Evolutionary conservation across 345 rosid species (phyloP).

Genomic region (Draba incana): DNA sequence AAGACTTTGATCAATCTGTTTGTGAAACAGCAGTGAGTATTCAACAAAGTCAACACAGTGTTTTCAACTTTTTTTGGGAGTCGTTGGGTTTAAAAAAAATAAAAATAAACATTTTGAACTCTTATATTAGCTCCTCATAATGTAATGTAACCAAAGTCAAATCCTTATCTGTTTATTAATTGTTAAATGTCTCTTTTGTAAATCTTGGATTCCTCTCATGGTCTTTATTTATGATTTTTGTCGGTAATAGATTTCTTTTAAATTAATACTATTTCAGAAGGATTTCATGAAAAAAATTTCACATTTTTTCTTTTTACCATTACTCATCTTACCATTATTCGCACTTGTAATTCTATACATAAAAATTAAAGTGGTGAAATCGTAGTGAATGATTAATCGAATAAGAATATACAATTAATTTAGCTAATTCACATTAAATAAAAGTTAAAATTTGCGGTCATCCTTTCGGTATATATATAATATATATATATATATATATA

Average conservation of each 20-base stretch:
- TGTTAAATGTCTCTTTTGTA: constrained; percentile 24
- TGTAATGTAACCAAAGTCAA: constrained; percentile 35
- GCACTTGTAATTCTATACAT: too few relatives aligned
- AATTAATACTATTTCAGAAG: too few relatives aligned
- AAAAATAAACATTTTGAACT: background rate
- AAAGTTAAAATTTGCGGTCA: too few relatives aligned
- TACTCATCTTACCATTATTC: too few relatives aligned
- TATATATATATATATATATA: too few relatives aligned
- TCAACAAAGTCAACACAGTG: constrained; percentile 29
- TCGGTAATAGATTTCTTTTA: background rate
- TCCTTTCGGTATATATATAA: too few relatives aligned
- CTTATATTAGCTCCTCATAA: constrained; percentile 10
- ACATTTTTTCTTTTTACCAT: too few relatives aligned
- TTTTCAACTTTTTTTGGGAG: constrained; percentile 35
- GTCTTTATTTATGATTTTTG: constrained; percentile 7
- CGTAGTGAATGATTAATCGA: too few relatives aligned
- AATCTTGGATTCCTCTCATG: constrained; percentile 14
- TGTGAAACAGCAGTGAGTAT: constrained; percentile 20
- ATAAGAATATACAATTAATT: too few relatives aligned
- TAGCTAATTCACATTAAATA: too few relatives aligned
- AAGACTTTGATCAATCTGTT: constrained; percentile 19
- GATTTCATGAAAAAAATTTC: too few relatives aligned
- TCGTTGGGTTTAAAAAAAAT: constrained; percentile 15
- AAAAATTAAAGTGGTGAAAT: too few relatives aligned
- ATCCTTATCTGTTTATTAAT: constrained; percentile 15